Percentiles rank a stretch among this genome's conserved stretches.
Evolutionary conservation across 805 yeast genomes (phyloP).

Genomic region (Torulaspora delbrueckii): DNA sequence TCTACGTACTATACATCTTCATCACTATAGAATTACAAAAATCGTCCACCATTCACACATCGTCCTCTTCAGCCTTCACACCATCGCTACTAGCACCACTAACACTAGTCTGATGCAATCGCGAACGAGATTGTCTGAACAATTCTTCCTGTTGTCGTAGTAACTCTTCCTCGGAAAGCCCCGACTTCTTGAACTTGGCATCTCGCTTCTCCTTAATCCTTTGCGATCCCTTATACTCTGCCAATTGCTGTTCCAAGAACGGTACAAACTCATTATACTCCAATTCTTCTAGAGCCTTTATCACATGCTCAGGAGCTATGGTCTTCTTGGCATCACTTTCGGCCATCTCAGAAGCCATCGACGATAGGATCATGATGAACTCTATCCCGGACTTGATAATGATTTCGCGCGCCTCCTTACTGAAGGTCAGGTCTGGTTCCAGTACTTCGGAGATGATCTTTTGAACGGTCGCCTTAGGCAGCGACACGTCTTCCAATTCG

Average conservation of each 20-base stretch:
- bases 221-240: conserved; percentile 81
- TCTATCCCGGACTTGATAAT: conserved; percentile 94
- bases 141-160: conserved; percentile 88
- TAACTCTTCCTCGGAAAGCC: conserved; percentile 87
- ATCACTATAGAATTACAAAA: conserved; percentile 3
- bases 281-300: conserved; percentile 78
- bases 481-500: conserved; percentile 39
- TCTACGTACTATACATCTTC: conserved; percentile 4
- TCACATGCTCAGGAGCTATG: conserved; percentile 92
- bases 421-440: conserved; percentile 80
- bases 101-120: conserved; percentile 42
- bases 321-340: conserved; percentile 95
- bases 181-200: conserved; percentile 89
- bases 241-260: conserved; percentile 70
- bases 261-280: conserved; percentile 85
- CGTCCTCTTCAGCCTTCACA: conserved; percentile 17
- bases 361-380: conserved; percentile 88
- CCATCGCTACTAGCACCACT: conserved; percentile 14
- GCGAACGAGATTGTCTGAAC: conserved; percentile 70
- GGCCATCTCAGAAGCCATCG: conserved; percentile 92
- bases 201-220: conserved; percentile 87
- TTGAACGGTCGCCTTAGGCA: conserved; percentile 82
- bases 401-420: conserved; percentile 92
- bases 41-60: not conserved
- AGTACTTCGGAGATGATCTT: conserved; percentile 87